A percentile compares a stretch with the other conserved stretches of the same genome.
phyloP scores from a whole-genome alignment of 441 rosid genomes.

The Lepidium campestre region DNA sequence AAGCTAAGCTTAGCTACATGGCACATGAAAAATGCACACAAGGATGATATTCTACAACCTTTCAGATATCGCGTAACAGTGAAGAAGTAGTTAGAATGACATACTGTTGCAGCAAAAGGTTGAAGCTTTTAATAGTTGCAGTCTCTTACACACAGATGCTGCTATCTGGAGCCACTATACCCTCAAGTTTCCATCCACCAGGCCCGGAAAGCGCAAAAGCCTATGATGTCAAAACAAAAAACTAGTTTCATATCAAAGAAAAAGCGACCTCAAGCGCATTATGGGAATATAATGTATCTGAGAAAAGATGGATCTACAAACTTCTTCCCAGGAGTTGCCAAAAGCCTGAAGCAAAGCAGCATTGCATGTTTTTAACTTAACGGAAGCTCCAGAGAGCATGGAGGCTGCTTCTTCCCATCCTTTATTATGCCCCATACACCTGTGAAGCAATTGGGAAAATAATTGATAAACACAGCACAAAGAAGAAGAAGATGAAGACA shows the following conservation, averaged over 20 bases:
- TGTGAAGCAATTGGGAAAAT: constrained; percentile 2
- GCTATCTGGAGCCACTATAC: constrained; percentile 63
- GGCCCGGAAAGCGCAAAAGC: constrained; percentile 75
- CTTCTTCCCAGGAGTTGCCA: constrained; percentile 95
- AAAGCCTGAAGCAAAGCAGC: constrained; percentile 94
- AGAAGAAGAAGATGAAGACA: not conserved
- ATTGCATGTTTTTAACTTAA: constrained; percentile 85
- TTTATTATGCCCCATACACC: constrained; percentile 98
- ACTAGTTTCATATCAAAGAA: constrained; percentile 5
- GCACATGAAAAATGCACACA: not conserved
- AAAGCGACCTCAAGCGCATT: not conserved
- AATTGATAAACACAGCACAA: not conserved
- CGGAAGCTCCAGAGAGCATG: constrained; percentile 59
- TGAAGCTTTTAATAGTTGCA: constrained; percentile 2
- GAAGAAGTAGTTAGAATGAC: not conserved
- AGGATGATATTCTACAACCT: not conserved
- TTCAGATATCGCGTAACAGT: not conserved
- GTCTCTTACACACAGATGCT: constrained; percentile 23
- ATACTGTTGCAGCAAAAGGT: constrained; percentile 3
- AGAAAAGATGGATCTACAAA: constrained; percentile 19
- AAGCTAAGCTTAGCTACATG: not conserved
- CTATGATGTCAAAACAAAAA: constrained; percentile 35
- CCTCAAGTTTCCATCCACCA: constrained; percentile 93
- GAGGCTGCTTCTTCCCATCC: constrained; percentile 99
- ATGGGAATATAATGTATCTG: not conserved